A percentile compares a stretch with the other conserved stretches of the same genome.
Conservation (phyloP, 2,329 filamentous ascomycete species). For the Diaporthe citrichinensis region DNA sequence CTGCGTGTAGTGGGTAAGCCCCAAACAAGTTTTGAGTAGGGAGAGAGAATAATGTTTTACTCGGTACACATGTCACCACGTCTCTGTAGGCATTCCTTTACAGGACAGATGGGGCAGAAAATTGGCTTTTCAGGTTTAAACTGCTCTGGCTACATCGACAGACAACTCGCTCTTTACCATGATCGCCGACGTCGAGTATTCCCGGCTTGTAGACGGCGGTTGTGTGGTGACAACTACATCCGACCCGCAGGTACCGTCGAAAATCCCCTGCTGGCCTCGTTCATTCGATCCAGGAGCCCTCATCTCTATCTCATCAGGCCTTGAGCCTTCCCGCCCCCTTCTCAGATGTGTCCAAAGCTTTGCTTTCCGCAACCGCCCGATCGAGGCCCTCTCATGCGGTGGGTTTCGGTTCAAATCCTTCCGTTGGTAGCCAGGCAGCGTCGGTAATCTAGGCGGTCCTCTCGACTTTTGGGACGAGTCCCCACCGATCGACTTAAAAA, state of each 20-base stretch:
- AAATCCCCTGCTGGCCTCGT: background rate
- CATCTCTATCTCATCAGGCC: background rate
- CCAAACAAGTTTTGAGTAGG: no score
- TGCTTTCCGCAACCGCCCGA: background rate
- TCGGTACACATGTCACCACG: background rate
- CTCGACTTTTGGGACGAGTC: slow-evolving; percentile 5
- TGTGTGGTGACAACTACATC: background rate
- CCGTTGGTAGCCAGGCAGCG: background rate
- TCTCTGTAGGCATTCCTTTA: background rate
- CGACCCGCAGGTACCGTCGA: background rate
- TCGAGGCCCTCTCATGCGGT: background rate
- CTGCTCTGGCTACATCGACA: slow-evolving; percentile 7
- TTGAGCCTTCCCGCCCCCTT: background rate
- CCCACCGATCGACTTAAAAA: background rate
- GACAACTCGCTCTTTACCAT: slow-evolving; percentile 19
- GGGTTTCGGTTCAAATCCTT: background rate
- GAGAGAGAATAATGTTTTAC: background rate
- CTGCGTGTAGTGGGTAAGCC: no score
- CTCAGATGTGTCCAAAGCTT: background rate
- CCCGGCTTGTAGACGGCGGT: background rate
- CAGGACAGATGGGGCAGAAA: background rate
- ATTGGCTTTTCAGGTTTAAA: background rate
- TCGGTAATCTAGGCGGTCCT: slow-evolving; percentile 7
- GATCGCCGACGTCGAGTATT: background rate
- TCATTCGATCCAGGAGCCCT: background rate